Percentiles rank a stretch among this genome's conserved stretches.
Evolutionary conservation across 2,329 filamentous ascomycete genomes (phyloP).

Genomic region (Trichoderma sp.): DNA sequence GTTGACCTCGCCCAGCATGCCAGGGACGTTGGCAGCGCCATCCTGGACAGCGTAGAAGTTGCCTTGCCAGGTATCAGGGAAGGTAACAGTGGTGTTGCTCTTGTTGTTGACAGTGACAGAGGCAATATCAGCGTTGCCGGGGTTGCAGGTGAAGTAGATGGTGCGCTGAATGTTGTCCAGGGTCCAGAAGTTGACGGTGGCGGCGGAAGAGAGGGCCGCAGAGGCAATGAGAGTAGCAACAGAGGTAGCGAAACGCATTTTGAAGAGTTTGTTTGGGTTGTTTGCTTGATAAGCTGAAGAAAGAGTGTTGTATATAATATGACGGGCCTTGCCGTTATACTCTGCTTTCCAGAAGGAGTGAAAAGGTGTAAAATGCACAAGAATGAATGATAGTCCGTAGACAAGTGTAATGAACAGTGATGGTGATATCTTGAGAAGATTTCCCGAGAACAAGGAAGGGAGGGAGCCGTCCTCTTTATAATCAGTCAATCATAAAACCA

Average conservation of each 20-base stretch:
- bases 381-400: conserved; percentile 20
- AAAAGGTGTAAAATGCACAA: conserved; percentile 9
- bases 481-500: background rate
- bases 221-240: conserved; percentile 43
- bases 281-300: conserved; percentile 16
- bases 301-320: conserved; percentile 12
- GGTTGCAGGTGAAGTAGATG: conserved; percentile 49
- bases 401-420: conserved; percentile 18
- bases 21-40: conserved; percentile 40
- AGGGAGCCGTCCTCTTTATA: conserved; percentile 14
- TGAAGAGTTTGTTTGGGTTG: conserved; percentile 32
- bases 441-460: background rate
- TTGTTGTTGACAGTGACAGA: conserved; percentile 40
- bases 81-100: conserved; percentile 39
- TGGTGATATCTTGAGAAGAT: background rate
- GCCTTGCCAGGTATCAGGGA: conserved; percentile 46
- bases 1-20: conserved; percentile 53
- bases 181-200: conserved; percentile 57
- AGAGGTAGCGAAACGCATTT: conserved; percentile 53
- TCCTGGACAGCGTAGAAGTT: conserved; percentile 51
- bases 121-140: conserved; percentile 35
- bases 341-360: conserved; percentile 19
- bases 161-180: conserved; percentile 51
- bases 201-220: conserved; percentile 42
- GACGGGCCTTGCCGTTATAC: conserved; percentile 18